These are phyloP conservation scores for Coleophoma eucalyptorum DNA, from an alignment of 2,329 filamentous ascomycete species.

Conservation along the genomic window DNA sequence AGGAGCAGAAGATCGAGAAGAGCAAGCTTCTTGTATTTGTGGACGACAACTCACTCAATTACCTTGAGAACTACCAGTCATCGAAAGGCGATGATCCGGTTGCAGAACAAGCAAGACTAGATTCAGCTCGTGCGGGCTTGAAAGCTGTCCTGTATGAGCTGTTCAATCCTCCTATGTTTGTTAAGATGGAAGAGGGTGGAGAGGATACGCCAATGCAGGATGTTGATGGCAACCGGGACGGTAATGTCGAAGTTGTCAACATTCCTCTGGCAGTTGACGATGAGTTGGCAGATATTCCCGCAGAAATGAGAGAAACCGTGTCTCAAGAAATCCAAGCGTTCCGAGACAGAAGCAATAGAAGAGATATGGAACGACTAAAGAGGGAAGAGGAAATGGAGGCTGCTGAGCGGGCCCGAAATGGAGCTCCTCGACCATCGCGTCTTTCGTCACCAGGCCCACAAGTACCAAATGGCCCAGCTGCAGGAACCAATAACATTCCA, in stretches of 20 bases:
- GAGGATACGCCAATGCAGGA: slow-evolving; percentile 71
- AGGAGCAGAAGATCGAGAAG: slow-evolving; percentile 53
- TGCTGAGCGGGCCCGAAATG: slow-evolving; percentile 72
- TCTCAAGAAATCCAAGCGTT: slow-evolving; percentile 93
- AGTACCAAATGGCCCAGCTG: slow-evolving; percentile 54
- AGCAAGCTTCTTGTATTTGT: slow-evolving; percentile 69
- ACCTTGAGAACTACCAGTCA: slow-evolving; percentile 77
- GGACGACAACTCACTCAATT: slow-evolving; percentile 78
- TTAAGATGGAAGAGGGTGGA: slow-evolving; percentile 50
- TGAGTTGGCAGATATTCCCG: slow-evolving; percentile 90
- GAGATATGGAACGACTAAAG: slow-evolving; percentile 83
- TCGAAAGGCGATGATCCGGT: slow-evolving; percentile 59
- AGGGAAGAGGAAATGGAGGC: slow-evolving; percentile 92
- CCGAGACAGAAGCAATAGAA: slow-evolving; percentile 81
- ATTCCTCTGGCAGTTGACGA: slow-evolving; percentile 87
- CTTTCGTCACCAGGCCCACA: slow-evolving; percentile 62
- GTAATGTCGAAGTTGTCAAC: slow-evolving; percentile 79
- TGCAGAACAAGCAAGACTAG: slow-evolving; percentile 62
- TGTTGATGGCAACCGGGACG: slow-evolving; percentile 47
- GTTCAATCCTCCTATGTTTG: slow-evolving; percentile 58
- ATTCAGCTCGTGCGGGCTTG: slow-evolving; percentile 65
- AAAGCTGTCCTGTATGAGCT: slow-evolving; percentile 66
- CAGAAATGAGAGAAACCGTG: slow-evolving; percentile 93
- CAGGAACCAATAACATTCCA: slow-evolving; percentile 70
- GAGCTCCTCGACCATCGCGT: slow-evolving; percentile 59